Base-by-base conservation (phyloP, 2,329 filamentous ascomycete species). In the Meredithiella fracta region DNA sequence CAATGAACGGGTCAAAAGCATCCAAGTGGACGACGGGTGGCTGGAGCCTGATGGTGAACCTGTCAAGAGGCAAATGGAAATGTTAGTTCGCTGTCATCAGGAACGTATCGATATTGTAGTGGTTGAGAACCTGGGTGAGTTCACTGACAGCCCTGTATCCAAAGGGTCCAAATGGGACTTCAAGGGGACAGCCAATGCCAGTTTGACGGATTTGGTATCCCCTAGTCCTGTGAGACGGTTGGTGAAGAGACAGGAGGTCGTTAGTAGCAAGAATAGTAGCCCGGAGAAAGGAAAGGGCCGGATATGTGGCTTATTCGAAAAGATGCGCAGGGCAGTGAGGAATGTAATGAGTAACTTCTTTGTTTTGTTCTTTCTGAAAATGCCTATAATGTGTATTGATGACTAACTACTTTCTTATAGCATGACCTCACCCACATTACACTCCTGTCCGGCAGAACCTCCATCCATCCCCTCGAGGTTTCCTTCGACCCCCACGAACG, bases 401-500 rank as follows among this genome's bases (percentile, higher is more conserved):
- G 9, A 37, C 23, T 42, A 34, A 38, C 25, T 22, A 23, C n/a
- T 17, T n/a, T 31, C 26, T 26, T 29, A 3, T 34, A 57, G 47
- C 52, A 52, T 14, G 44, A 57, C 29, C 22, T 54, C 9, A 47
- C 42, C 7, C n/a, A 44, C n/a, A 37, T 8, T 22, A 7, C 44
- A 37, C 25, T 31, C 14, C 23, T n/a, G 17, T 22, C 22, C 11
- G 8, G 34, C 49, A 2, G 23, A 51, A 26, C 29, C 47, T 9
- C 26, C 51, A 9, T 47, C 47, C 29, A 61, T 67, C 67, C 66
- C 14, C 62, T 75, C 2, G 64, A 66, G 22, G 75, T 79, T 60
- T 78, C 76, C 0, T 69, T 80, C 2, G 67, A 72, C 61, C 68
- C 76, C 1, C 73, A 77, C 47, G 76, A 79, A 65, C 78, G 80